A percentile compares a stretch with the other conserved stretches of the same genome.
phyloP scores from a whole-genome alignment of 805 yeast genomes.

The Zygotorulaspora florentina region DNA sequence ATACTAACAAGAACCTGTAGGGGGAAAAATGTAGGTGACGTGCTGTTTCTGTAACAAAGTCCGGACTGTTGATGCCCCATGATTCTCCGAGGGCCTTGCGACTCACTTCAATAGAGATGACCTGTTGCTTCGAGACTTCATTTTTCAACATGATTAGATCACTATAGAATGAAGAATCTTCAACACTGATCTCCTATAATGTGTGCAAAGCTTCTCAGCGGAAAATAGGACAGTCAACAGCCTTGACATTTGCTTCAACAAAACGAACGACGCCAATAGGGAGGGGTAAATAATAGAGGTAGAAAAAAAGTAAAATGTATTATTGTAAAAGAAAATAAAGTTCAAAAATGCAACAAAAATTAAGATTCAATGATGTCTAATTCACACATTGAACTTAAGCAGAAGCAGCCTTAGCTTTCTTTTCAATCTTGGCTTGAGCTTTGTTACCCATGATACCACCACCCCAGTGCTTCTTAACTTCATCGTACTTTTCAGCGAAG shows the following conservation, averaged over 20 bases:
- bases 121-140: conserved; percentile 8
- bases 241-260: conserved; percentile 11
- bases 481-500: conserved; percentile 93
- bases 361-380: conserved; percentile 6
- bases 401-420: conserved; percentile 59
- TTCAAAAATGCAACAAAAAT: conserved; percentile 8
- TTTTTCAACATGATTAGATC: conserved; percentile 8
- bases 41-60: conserved; percentile 9
- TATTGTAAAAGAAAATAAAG: conserved; percentile 14
- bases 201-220: background rate
- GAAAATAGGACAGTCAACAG: background rate
- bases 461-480: conserved; percentile 98
- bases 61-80: background rate
- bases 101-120: conserved; percentile 18
- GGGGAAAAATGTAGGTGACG: background rate
- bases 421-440: conserved; percentile 80
- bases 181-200: conserved; percentile 18
- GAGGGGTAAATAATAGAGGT: background rate
- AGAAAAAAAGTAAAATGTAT: conserved; percentile 3
- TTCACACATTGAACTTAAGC: conserved; percentile 27
- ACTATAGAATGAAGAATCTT: conserved; percentile 3
- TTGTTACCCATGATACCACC: conserved; percentile 98
- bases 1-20: background rate
- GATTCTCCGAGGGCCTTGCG: background rate
- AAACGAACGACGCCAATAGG: conserved; percentile 1